Evolutionary conservation across 768 basidiomycete genomes (phyloP).

Genomic region (Phanerochaete sordida): DNA sequence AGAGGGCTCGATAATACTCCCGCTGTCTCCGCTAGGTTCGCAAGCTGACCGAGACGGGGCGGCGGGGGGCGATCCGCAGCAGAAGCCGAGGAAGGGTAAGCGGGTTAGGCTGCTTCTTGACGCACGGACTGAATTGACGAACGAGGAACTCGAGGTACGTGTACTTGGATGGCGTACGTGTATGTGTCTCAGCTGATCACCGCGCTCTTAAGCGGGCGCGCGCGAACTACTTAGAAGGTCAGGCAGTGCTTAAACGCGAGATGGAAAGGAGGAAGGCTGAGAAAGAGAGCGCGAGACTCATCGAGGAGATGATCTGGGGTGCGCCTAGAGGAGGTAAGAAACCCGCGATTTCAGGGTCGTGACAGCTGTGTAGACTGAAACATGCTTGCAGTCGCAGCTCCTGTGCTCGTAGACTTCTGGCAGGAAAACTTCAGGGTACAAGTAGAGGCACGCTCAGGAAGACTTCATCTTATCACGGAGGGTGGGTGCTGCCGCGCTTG

Average conservation of each 20-base stretch:
- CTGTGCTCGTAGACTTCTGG: conserved; percentile 70
- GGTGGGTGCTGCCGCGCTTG: conserved; percentile 21
- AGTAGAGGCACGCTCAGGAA: conserved; percentile 56
- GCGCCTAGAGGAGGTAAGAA: conserved; percentile 60
- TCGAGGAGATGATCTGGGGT: conserved; percentile 66
- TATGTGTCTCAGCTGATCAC: background rate
- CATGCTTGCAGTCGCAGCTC: background rate
- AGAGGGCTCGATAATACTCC: conserved; percentile 19
- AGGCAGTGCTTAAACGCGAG: conserved; percentile 49
- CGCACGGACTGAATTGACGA: conserved; percentile 73
- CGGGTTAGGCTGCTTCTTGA: conserved; percentile 59
- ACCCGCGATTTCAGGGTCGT: background rate
- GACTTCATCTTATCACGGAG: conserved; percentile 34
- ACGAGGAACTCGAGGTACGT: conserved; percentile 72
- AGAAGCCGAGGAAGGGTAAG: conserved; percentile 40
- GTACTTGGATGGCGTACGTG: background rate
- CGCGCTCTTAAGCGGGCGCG: conserved; percentile 47
- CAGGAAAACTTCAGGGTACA: conserved; percentile 66
- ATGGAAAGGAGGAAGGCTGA: conserved; percentile 50
- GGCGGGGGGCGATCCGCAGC: background rate
- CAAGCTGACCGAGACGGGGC: conserved; percentile 7
- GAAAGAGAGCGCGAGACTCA: conserved; percentile 47
- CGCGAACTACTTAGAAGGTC: conserved; percentile 62
- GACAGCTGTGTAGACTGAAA: background rate
- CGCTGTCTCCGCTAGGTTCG: conserved; percentile 19